Percentiles rank a stretch among this genome's conserved stretches.
phyloP scores from a whole-genome alignment of 1,139 yeast species.

The Saccharomyces hybrid region DNA sequence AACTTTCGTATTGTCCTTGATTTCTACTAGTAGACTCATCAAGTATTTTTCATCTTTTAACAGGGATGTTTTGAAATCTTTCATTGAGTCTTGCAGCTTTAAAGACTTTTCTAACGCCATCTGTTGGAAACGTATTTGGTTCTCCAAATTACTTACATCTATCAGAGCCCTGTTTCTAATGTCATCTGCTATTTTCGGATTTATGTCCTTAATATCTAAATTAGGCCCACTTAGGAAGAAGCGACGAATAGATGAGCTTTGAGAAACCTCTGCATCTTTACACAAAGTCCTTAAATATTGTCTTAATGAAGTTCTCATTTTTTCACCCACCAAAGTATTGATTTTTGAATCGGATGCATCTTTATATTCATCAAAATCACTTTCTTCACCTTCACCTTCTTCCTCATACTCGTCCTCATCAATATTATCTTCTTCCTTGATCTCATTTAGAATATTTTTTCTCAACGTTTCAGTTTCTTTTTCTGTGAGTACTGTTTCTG shows the following conservation, averaged over 20 bases:
- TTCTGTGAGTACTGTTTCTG: background rate
- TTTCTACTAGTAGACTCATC: slow-evolving; percentile 15
- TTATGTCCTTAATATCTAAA: slow-evolving; percentile 30
- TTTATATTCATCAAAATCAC: slow-evolving; percentile 5
- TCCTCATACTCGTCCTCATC: slow-evolving; percentile 15
- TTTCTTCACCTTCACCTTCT: slow-evolving; percentile 19
- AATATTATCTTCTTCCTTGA: slow-evolving; percentile 2
- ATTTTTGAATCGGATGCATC: slow-evolving; percentile 22
- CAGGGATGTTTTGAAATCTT: slow-evolving; percentile 30
- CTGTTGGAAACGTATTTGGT: slow-evolving; percentile 67
- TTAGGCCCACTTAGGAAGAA: slow-evolving; percentile 40
- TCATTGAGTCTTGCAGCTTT: slow-evolving; percentile 31
- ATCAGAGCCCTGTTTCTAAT: slow-evolving; percentile 48
- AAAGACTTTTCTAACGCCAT: slow-evolving; percentile 42
- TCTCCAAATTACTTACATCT: slow-evolving; percentile 53
- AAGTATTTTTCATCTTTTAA: slow-evolving; percentile 32
- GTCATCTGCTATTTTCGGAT: slow-evolving; percentile 44
- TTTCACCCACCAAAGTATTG: slow-evolving; percentile 48
- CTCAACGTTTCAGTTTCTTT: background rate
- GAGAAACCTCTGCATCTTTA: slow-evolving; percentile 48
- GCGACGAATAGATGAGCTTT: slow-evolving; percentile 42
- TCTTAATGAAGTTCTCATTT: slow-evolving; percentile 64
- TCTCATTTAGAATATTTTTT: background rate
- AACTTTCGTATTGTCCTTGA: slow-evolving; percentile 6
- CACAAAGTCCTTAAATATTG: slow-evolving; percentile 56